Evolutionary conservation across 352 stramenopile genomes (phyloP).

Genomic region (Pythium volutum): DNA sequence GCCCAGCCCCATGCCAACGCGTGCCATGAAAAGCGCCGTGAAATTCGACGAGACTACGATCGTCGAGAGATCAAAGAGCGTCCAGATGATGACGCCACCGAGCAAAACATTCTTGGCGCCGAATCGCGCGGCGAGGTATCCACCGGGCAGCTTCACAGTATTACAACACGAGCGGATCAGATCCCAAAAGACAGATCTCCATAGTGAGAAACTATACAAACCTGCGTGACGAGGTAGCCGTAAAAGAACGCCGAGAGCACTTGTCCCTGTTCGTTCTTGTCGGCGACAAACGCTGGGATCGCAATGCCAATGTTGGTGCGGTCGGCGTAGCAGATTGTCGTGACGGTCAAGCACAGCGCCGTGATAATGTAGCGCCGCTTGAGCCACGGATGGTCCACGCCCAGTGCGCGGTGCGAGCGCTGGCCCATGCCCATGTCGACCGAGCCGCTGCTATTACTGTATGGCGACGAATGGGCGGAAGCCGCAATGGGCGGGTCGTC

Average conservation of each 20-base stretch:
- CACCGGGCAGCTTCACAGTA: conserved; percentile 58
- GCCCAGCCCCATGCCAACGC: conserved; percentile 78
- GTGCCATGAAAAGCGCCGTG: conserved; percentile 68
- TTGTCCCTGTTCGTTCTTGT: conserved; percentile 76
- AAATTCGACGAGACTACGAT: conserved; percentile 58
- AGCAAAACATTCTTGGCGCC: conserved; percentile 76
- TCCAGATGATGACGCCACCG: conserved; percentile 78
- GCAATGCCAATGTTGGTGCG: conserved; percentile 88
- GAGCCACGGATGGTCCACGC: conserved; percentile 17
- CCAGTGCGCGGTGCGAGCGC: neutral
- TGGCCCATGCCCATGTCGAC: neutral
- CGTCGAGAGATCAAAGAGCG: conserved; percentile 80
- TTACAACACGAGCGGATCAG: too few species aligned
- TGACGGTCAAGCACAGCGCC: conserved; percentile 67
- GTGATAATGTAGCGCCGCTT: conserved; percentile 69
- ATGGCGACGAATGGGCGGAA: neutral
- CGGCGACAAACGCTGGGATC: conserved; percentile 65
- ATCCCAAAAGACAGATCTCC: too few species aligned
- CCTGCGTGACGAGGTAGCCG: conserved; percentile 85
- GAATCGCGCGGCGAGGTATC: conserved; percentile 65
- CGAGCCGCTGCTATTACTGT: neutral
- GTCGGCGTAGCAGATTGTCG: conserved; percentile 84
- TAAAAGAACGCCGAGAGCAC: conserved; percentile 87
- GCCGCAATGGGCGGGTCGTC: conserved; percentile 13
- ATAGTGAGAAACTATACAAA: conserved; percentile 11